Percentiles rank a stretch among this genome's conserved stretches.
Evolutionary conservation across 305 asterid genomes (phyloP).

Genomic region (Fraxinus greggii): DNA sequence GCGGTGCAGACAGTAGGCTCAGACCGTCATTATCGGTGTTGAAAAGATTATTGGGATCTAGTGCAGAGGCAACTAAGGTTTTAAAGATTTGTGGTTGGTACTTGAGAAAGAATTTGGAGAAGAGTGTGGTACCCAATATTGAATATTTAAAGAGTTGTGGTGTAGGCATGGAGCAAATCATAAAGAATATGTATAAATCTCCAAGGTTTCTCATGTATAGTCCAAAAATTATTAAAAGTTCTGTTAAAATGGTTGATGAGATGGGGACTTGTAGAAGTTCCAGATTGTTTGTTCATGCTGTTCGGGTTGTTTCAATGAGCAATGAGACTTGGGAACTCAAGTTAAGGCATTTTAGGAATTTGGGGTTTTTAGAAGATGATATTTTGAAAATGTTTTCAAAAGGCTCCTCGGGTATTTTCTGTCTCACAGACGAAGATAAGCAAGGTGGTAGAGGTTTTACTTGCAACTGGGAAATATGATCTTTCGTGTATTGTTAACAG

Average conservation of each 20-base stretch:
- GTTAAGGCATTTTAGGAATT: conserved; percentile 18
- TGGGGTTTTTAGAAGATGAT: conserved; percentile 28
- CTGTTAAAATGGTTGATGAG: conserved; percentile 22
- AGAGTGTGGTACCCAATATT: conserved; percentile 36
- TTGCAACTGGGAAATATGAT: conserved; percentile 25
- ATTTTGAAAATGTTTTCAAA: conserved; percentile 21
- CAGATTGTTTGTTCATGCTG: conserved; percentile 24
- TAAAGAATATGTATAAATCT: not conserved
- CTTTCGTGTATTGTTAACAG: conserved; percentile 5
- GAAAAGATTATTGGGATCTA: conserved; percentile 32
- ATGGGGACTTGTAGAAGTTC: conserved; percentile 22
- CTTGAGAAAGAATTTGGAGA: conserved; percentile 28
- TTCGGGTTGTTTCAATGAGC: conserved; percentile 21
- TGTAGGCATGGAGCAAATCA: conserved; percentile 13
- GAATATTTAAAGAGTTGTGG: conserved; percentile 32
- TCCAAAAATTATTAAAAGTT: conserved; percentile 23
- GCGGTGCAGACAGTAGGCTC: conserved; percentile 8
- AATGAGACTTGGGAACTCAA: conserved; percentile 20
- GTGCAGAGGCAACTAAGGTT: conserved; percentile 28
- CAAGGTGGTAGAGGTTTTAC: conserved; percentile 21
- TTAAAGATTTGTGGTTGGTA: conserved; percentile 25
- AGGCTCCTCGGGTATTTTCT: conserved; percentile 27
- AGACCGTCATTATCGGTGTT: conserved; percentile 30
- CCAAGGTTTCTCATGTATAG: conserved; percentile 28
- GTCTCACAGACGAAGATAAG: conserved; percentile 28